Conservation (phyloP, 257 asterid species). For the Nicotiana attenuata region DNA sequence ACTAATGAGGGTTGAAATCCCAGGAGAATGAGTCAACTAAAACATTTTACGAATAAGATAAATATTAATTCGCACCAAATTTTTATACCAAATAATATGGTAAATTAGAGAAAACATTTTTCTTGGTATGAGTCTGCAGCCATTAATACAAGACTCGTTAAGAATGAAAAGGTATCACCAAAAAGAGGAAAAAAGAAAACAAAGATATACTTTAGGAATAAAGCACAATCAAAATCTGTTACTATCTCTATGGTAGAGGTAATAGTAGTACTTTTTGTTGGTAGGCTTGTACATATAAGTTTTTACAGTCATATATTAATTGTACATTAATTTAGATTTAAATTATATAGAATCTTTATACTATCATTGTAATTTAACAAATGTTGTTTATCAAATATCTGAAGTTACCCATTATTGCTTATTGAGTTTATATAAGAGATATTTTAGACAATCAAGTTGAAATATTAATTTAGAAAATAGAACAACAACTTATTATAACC, state of each 20-base stretch:
- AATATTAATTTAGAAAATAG: neutral
- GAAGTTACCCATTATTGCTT: no score
- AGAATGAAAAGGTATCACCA: neutral
- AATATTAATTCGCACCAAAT: no score
- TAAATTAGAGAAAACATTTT: neutral
- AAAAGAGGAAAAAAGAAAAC: neutral
- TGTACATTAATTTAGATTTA: neutral
- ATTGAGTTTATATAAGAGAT: no score
- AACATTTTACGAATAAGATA: neutral
- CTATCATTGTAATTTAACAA: no score
- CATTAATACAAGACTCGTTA: neutral
- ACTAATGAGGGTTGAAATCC: neutral
- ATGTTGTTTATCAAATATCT: no score
- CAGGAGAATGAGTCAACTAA: neutral
- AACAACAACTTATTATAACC: no score
- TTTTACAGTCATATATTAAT: neutral
- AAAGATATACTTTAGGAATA: neutral
- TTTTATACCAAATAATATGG: no score
- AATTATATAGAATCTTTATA: no score
- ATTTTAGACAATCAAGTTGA: neutral
- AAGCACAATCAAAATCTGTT: neutral
- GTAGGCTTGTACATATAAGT: neutral
- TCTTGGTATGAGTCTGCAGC: neutral
- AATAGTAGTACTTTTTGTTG: neutral
- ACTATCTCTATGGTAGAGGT: neutral